Percentiles rank a stretch among this genome's conserved stretches.
phyloP scores from a whole-genome alignment of 768 basidiomycete species.

The Fistulinella prunicolor region DNA sequence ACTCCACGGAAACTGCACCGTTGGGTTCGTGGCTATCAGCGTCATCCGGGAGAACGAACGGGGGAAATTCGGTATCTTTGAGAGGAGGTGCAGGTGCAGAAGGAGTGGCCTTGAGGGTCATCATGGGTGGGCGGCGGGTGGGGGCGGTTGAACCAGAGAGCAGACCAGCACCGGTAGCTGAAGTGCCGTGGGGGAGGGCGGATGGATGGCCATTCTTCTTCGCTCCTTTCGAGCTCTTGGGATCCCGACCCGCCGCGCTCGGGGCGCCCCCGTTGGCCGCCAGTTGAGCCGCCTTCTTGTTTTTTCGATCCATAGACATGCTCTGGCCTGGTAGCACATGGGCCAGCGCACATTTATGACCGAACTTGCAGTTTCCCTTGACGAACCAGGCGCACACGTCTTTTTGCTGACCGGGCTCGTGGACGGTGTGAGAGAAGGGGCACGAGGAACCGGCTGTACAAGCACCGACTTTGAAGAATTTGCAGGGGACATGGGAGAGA shows the following conservation, averaged over 20 bases:
- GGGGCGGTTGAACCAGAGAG: constrained; percentile 66
- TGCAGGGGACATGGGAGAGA: constrained; percentile 94
- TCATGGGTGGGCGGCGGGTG: constrained; percentile 65
- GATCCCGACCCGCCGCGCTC: constrained; percentile 28
- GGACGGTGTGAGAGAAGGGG: constrained; percentile 83
- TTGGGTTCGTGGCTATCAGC: constrained; percentile 25
- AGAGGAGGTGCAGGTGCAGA: constrained; percentile 78
- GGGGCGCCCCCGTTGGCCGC: constrained; percentile 49
- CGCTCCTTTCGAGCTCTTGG: constrained; percentile 33
- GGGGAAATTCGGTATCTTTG: constrained; percentile 71
- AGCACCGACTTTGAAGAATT: constrained; percentile 92
- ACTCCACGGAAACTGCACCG: constrained; percentile 4
- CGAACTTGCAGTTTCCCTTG: constrained; percentile 88
- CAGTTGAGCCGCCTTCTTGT: constrained; percentile 87
- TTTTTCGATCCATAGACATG: constrained; percentile 95
- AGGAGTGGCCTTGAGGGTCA: constrained; percentile 70
- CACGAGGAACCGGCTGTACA: constrained; percentile 94
- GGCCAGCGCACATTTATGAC: constrained; percentile 85
- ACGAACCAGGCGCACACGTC: constrained; percentile 88
- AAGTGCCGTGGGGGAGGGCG: constrained; percentile 14
- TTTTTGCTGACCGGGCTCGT: constrained; percentile 76
- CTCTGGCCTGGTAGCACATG: constrained; percentile 93
- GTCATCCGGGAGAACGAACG: constrained; percentile 66
- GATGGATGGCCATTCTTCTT: constrained; percentile 36
- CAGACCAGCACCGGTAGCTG: constrained; percentile 16